phyloP scores from a whole-genome alignment of 2,329 filamentous ascomycete genomes.

The Colletotrichum sp. region DNA sequence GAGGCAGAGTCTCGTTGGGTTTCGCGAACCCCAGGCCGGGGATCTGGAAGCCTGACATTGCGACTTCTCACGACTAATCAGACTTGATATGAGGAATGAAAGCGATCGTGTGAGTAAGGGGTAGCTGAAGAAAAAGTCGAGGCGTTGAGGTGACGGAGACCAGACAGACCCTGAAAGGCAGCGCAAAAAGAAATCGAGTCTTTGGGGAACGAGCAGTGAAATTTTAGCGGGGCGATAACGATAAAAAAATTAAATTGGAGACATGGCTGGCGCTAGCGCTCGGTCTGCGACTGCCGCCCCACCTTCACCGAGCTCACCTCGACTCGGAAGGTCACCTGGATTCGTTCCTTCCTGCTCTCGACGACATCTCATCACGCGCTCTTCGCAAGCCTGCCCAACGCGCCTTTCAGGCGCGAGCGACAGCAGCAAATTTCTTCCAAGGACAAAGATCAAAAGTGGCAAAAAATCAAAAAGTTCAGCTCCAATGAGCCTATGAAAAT shows the following conservation, averaged over 20 bases:
- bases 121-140: neutral
- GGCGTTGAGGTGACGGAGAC: neutral
- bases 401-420: rapidly evolving
- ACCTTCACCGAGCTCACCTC: neutral
- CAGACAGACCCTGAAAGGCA: neutral
- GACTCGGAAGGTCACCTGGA: neutral
- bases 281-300: neutral
- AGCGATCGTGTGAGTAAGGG: rapidly evolving
- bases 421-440: neutral
- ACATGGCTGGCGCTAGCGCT: neutral
- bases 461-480: neutral
- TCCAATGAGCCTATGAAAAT: neutral
- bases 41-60: slow-evolving; percentile 48
- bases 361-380: neutral
- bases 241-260: slow-evolving; percentile 8
- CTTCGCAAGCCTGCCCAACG: neutral
- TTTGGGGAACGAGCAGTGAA: neutral
- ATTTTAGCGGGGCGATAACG: slow-evolving; percentile 11
- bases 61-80: neutral
- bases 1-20: slow-evolving; percentile 45
- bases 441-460: neutral
- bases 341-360: neutral
- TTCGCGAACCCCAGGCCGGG: slow-evolving; percentile 48
- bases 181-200: slow-evolving; percentile 12
- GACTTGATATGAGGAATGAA: rapidly evolving